These are phyloP conservation scores for Dysphania ambrosioides DNA, from an alignment of 148 eudicot genomes.

Conservation along the genomic window DNA sequence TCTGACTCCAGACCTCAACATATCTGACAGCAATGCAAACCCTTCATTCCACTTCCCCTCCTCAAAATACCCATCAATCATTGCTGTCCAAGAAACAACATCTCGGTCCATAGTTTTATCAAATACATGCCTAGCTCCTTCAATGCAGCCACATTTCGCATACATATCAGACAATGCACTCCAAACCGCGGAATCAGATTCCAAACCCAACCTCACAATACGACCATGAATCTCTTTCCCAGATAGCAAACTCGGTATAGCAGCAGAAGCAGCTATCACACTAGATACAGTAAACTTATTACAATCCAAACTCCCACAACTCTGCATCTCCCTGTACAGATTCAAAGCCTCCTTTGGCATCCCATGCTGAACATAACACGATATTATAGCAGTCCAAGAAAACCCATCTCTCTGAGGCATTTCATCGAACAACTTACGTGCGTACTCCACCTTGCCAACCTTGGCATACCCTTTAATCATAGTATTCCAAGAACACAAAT, in stretches of 20 bases:
- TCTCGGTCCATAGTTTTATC: conserved; percentile 48
- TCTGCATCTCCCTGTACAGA: conserved; percentile 46
- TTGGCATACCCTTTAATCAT: conserved; percentile 50
- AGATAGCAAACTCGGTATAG: conserved; percentile 28
- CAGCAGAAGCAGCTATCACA: conserved; percentile 51
- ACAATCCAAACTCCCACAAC: conserved; percentile 27
- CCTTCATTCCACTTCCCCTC: conserved; percentile 55
- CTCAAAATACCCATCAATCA: conserved; percentile 52
- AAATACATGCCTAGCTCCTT: conserved; percentile 46
- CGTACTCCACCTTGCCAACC: conserved; percentile 24
- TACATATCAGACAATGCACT: conserved; percentile 61
- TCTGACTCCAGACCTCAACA: conserved; percentile 37
- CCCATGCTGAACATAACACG: conserved; percentile 44
- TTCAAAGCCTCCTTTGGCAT: conserved; percentile 46
- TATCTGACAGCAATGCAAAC: conserved; percentile 36
- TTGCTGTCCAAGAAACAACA: conserved; percentile 58
- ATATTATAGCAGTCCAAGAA: conserved; percentile 64
- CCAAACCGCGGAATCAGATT: conserved; percentile 55
- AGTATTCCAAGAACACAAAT: conserved; percentile 55
- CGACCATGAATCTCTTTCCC: conserved; percentile 66
- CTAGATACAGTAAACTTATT: conserved; percentile 51
- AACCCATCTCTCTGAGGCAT: conserved; percentile 53
- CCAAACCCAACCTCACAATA: conserved; percentile 46
- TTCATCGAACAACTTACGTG: conserved; percentile 42
- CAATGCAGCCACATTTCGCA: conserved; percentile 53